phyloP scores from a whole-genome alignment of 2,329 filamentous ascomycete genomes.

The Coleophoma eucalyptorum region DNA sequence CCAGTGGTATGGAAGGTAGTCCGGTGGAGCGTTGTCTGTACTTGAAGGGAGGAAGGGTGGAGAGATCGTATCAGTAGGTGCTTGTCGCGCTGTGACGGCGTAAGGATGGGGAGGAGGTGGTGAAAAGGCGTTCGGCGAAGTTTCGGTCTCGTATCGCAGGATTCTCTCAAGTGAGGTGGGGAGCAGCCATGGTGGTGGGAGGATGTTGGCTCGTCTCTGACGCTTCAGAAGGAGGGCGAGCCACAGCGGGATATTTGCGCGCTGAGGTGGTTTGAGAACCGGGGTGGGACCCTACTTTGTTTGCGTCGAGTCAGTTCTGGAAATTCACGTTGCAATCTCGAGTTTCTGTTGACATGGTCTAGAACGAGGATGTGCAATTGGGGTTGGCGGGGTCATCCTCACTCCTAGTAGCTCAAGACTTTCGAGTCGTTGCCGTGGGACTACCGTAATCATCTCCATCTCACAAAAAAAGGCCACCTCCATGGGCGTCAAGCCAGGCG shows the following conservation, averaged over 20 bases:
- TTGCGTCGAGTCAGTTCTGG: slow-evolving; percentile 50
- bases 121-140: slow-evolving; percentile 69
- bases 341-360: slow-evolving; percentile 8
- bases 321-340: slow-evolving; percentile 1
- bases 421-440: slow-evolving; percentile 87
- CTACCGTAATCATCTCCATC: slow-evolving; percentile 92
- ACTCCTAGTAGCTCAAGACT: slow-evolving; percentile 82
- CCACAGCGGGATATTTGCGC: slow-evolving; percentile 82
- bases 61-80: slow-evolving; percentile 35
- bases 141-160: slow-evolving; percentile 74
- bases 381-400: slow-evolving; percentile 39
- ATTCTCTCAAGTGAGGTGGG: slow-evolving; percentile 72
- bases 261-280: slow-evolving; percentile 74
- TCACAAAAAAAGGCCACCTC: slow-evolving; percentile 95
- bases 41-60: slow-evolving; percentile 79
- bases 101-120: slow-evolving; percentile 68
- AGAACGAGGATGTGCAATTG: slow-evolving; percentile 13
- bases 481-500: slow-evolving; percentile 65
- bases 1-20: slow-evolving; percentile 90
- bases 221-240: slow-evolving; percentile 92
- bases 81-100: slow-evolving; percentile 29
- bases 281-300: slow-evolving; percentile 68
- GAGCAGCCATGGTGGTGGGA: slow-evolving; percentile 86
- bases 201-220: slow-evolving; percentile 88
- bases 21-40: slow-evolving; percentile 63